A percentile compares a stretch with the other conserved stretches of the same genome.
These are phyloP conservation scores for Scalesia atractyloides DNA, from an alignment of 129 eudicot genomes.

Conservation along the genomic window DNA sequence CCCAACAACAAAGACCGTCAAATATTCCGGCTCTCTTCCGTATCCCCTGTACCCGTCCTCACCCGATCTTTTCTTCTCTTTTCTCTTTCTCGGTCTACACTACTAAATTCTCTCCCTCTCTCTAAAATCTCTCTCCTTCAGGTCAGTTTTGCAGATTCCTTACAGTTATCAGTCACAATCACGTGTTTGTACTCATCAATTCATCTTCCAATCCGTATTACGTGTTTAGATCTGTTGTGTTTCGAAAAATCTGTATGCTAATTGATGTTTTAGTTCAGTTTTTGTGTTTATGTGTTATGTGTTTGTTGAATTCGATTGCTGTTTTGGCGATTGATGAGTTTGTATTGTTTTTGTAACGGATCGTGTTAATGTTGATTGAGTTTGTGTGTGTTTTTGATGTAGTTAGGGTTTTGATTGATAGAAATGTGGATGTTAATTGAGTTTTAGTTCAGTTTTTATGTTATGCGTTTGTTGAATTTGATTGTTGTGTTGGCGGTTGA, in stretches of 20 bases:
- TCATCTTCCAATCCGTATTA: neutral
- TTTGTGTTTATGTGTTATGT: neutral
- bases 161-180: neutral
- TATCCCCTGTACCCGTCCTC: slow-evolving; percentile 1
- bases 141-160: neutral
- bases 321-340: neutral
- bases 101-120: slow-evolving; percentile 10
- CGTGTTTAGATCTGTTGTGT: neutral
- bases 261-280: neutral
- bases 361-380: neutral
- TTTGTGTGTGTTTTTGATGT: neutral
- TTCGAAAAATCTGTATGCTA: neutral
- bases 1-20: neutral
- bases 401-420: slow-evolving; percentile 1
- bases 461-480: neutral
- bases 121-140: neutral
- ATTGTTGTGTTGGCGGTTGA: neutral
- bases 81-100: neutral
- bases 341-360: neutral
- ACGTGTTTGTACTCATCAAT: neutral
- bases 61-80: neutral
- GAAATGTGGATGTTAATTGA: neutral
- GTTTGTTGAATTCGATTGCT: neutral
- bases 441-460: neutral
- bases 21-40: neutral